Evolutionary conservation across 2,329 filamentous ascomycete species (phyloP).

Genomic region (Clonostachys rosea): DNA sequence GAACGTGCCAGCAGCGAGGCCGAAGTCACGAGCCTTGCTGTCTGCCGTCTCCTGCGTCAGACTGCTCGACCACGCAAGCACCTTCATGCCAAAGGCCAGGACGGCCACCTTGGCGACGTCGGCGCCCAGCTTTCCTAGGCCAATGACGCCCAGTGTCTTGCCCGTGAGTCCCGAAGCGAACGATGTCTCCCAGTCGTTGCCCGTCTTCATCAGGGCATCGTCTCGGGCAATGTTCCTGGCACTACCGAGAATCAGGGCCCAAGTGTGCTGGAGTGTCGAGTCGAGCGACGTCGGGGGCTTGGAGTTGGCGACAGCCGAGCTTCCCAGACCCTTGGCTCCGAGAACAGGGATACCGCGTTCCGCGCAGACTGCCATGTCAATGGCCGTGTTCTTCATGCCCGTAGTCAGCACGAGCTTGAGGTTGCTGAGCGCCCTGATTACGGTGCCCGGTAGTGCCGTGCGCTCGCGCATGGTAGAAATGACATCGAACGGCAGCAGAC

Average conservation of each 20-base stretch:
- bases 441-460: conserved; percentile 65
- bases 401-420: conserved; percentile 74
- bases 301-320: conserved; percentile 22
- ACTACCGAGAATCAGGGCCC: conserved; percentile 62
- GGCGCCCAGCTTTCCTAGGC: conserved; percentile 69
- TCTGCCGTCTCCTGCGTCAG: conserved; percentile 75
- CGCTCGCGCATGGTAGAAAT: conserved; percentile 79
- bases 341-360: conserved; percentile 58
- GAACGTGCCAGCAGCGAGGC: conserved; percentile 59
- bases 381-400: conserved; percentile 61
- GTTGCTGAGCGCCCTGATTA: conserved; percentile 67
- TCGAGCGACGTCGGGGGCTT: conserved; percentile 19
- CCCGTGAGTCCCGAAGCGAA: conserved; percentile 60
- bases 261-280: conserved; percentile 65
- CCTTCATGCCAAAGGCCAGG: conserved; percentile 69
- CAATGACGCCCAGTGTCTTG: conserved; percentile 66
- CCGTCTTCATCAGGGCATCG: conserved; percentile 57
- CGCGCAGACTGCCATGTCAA: conserved; percentile 60
- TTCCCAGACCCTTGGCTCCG: conserved; percentile 43
- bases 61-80: conserved; percentile 75
- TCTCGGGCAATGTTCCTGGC: conserved; percentile 71
- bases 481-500: conserved; percentile 65
- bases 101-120: conserved; percentile 64
- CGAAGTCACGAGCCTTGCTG: conserved; percentile 54
- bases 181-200: conserved; percentile 61